Base-by-base conservation (phyloP, 1,284 basidiomycete species). In the Laetiporus sulphureus region DNA sequence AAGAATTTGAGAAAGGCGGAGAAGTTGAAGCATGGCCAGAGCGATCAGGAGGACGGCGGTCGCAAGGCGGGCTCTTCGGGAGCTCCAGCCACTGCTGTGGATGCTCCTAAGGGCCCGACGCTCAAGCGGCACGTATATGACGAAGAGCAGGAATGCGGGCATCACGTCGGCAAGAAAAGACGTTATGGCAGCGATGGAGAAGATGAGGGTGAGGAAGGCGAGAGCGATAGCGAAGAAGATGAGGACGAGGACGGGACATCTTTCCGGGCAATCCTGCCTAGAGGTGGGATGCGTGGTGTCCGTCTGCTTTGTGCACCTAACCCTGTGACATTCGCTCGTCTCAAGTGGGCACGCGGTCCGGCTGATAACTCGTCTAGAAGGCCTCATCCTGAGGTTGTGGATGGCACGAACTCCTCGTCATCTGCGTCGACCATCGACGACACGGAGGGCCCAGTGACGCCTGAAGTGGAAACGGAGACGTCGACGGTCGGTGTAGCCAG, bases 251-350 rank as follows among this genome's bases (percentile, higher is more conserved):
- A 35, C 11, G 10, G 24, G 2, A 15, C 22, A 36, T 22, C 21
- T 38, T 50, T 50, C 46, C 48, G 45, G 30, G 49, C 36, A 11
- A 51, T 44, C 19, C 46, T 44, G 30, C 34, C 45, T 29, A 47
- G 38, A 22, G 42, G 46, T 36, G 35, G 40, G 23, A 56, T 54
- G 48, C 54, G 47, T 44, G 40, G 53, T 33, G 25, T 39, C 29
- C 40, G 47, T 23, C 51, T 60, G 31, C 47, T 55, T 29, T 48
- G 49, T 34, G 52, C 58, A 20, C 62, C 63, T 16, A 64, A 64
- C 42, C 63, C 63, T 15, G 56, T 58, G 42, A 54, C 57, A 11
- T 63, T 61, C 41, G 63, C 63, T 22, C 62, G 63, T 43, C 61
- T 60, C 24, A 63, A 59, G 45, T 62, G 62, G 62, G 56, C 55